phyloP scores from a whole-genome alignment of 495 filamentous ascomycete species.

The Hapsidospora chrysogenum region DNA sequence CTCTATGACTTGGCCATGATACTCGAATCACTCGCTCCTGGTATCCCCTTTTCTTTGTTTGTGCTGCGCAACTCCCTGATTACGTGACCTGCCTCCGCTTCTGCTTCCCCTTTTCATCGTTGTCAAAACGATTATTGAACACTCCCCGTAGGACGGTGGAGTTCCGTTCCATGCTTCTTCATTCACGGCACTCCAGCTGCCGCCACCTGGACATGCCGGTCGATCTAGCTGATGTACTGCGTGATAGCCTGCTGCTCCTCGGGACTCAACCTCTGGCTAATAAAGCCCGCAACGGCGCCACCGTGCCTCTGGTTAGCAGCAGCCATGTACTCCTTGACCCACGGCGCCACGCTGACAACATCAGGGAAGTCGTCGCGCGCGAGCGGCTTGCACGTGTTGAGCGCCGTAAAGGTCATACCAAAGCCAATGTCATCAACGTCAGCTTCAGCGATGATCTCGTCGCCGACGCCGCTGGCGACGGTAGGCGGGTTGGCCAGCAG shows the following conservation, averaged over 20 bases:
- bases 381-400: slow-evolving; percentile 67
- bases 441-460: slow-evolving; percentile 63
- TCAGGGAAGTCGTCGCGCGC: slow-evolving; percentile 65
- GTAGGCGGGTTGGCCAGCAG: slow-evolving; percentile 75
- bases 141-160: too few species aligned
- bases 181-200: slow-evolving; percentile 1
- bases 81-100: too few species aligned
- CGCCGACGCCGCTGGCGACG: slow-evolving; percentile 39
- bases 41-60: too few species aligned
- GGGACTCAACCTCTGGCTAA: slow-evolving; percentile 17
- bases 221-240: slow-evolving; percentile 19
- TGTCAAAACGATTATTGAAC: too few species aligned
- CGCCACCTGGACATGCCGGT: neutral
- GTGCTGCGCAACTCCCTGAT: too few species aligned
- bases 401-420: slow-evolving; percentile 77
- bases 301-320: slow-evolving; percentile 24
- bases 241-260: slow-evolving; percentile 23
- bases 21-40: too few species aligned
- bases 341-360: slow-evolving; percentile 57
- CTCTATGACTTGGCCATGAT: too few species aligned
- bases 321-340: slow-evolving; percentile 61
- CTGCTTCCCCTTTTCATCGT: too few species aligned
- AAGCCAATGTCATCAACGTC: slow-evolving; percentile 92
- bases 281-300: slow-evolving; percentile 20
- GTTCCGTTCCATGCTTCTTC: too few species aligned